A percentile compares a stretch with the other conserved stretches of the same genome.
Evolutionary conservation across 805 yeast species (phyloP).

Genomic region (Schwanniomyces polymorphus): DNA sequence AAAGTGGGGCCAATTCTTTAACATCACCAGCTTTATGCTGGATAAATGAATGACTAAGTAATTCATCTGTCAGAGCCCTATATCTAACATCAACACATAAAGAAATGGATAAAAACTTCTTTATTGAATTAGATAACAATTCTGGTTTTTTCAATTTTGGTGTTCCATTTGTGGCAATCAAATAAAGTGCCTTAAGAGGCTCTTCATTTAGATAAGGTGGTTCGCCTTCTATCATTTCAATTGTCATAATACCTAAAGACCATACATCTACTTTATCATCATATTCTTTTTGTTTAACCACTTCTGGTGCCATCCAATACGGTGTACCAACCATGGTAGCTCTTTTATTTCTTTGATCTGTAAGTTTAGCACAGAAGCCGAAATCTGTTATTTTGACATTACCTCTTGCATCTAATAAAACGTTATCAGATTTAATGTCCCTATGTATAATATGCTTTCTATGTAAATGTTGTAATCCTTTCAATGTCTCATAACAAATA

Average conservation of each 20-base stretch:
- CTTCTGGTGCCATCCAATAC: constrained; percentile 91
- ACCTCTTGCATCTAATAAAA: constrained; percentile 42
- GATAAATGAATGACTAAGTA: constrained; percentile 74
- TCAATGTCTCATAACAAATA: constrained; percentile 85
- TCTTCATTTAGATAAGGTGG: constrained; percentile 83
- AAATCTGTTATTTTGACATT: constrained; percentile 48
- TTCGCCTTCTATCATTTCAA: constrained; percentile 84
- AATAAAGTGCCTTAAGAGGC: constrained; percentile 71
- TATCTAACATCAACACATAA: constrained; percentile 91
- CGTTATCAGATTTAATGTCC: constrained; percentile 48
- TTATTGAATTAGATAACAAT: constrained; percentile 67
- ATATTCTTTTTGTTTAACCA: constrained; percentile 74
- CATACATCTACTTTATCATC: constrained; percentile 83
- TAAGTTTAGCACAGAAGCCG: constrained; percentile 68
- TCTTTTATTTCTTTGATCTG: constrained; percentile 69
- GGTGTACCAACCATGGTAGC: constrained; percentile 90
- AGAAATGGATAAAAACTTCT: constrained; percentile 85
- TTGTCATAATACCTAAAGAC: constrained; percentile 84
- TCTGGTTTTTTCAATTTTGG: constrained; percentile 74
- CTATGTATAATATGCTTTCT: constrained; percentile 86
- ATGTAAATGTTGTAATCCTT: constrained; percentile 90
- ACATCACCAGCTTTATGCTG: constrained; percentile 59
- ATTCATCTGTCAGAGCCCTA: constrained; percentile 88
- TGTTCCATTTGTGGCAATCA: constrained; percentile 80
- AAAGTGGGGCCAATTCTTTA: constrained; percentile 55